Evolutionary conservation across 2,329 filamentous ascomycete species (phyloP), one percentile per base, ranked within the genome.

Genomic region (Ascochyta rabiei): DNA sequence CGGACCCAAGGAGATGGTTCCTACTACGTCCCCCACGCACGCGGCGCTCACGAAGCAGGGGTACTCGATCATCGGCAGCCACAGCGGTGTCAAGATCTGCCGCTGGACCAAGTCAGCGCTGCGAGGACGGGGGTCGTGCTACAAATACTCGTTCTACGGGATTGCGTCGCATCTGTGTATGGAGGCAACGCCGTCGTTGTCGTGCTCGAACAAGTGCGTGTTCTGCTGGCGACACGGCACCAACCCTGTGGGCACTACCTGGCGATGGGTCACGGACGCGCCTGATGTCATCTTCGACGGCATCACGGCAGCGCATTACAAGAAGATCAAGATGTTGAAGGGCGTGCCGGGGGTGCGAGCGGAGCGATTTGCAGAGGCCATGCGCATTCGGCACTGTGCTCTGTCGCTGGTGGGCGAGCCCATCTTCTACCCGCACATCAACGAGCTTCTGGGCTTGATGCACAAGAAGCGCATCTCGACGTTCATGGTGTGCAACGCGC

Each of bases 201-300:
- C 91, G 9, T 99, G 93, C 81, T 95, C 89, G 59, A 98, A 98
- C 80, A 98, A 99, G 75, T 98, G 95, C 75, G 91, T 99, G 62
- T 99, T 98, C 76, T 99, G 93, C 82, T 99, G 93, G 95, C 88
- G 95, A 6, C 95, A 98, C 72, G 95, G 93, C 48, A 98, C 95
- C 0, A 99, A 98, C 73, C 93, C 93, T 0, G 95, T 98, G 0
- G 93, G 93, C 42, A 98, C 95, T 2, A 96, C 89, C 4, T 98
- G 95, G 93, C 88, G 93, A 57, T 99, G 93, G 93, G 86, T 93
- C 45, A 91, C 97, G 26, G 95, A 98, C 71, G 88, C 91, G 0
- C 93, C 93, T 0, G 89, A 96, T 21, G 76, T 92, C 66, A 96
- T 98, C 65, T 96, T 97, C 71, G 80, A 89, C 33, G 93, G 93